Percentiles rank a stretch among this genome's conserved stretches.
Conservation (phyloP, 768 basidiomycete genomes). For the Agaricus subrufescens region DNA sequence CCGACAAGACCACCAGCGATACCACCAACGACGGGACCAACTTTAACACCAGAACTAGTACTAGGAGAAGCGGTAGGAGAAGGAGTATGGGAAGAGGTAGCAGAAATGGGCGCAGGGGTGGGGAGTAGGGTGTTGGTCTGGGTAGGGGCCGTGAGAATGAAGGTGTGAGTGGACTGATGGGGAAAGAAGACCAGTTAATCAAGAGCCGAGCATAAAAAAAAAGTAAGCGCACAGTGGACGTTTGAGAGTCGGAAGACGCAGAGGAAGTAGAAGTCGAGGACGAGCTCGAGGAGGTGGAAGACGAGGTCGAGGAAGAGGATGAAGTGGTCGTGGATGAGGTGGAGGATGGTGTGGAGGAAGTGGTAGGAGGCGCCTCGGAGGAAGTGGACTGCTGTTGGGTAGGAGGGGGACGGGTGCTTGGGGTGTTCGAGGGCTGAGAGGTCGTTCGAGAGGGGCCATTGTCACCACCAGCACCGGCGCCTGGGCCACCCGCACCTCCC, state of each 20-base stretch:
- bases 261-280: constrained; percentile 13
- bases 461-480: neutral
- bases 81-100: constrained; percentile 9
- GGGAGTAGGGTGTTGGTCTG: neutral
- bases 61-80: constrained; percentile 7
- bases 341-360: constrained; percentile 5
- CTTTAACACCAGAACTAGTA: constrained; percentile 20
- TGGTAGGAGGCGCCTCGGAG: neutral
- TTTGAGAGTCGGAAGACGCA: constrained; percentile 1
- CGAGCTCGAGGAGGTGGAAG: constrained; percentile 11
- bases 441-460: neutral
- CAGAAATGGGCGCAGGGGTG: constrained; percentile 4
- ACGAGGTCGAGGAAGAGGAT: constrained; percentile 12
- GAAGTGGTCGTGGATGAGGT: constrained; percentile 10
- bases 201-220: neutral
- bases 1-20: constrained; percentile 32
- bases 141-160: constrained; percentile 10
- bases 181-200: neutral
- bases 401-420: neutral
- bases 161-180: constrained; percentile 11
- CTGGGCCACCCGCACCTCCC: too few species aligned
- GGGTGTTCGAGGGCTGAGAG: neutral
- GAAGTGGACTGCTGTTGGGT: neutral
- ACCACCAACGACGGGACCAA: constrained; percentile 41
- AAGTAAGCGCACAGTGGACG: constrained; percentile 11